These are phyloP conservation scores for Simplicillium aogashimaense DNA, from an alignment of 2,329 filamentous ascomycete species.

Conservation along the genomic window DNA sequence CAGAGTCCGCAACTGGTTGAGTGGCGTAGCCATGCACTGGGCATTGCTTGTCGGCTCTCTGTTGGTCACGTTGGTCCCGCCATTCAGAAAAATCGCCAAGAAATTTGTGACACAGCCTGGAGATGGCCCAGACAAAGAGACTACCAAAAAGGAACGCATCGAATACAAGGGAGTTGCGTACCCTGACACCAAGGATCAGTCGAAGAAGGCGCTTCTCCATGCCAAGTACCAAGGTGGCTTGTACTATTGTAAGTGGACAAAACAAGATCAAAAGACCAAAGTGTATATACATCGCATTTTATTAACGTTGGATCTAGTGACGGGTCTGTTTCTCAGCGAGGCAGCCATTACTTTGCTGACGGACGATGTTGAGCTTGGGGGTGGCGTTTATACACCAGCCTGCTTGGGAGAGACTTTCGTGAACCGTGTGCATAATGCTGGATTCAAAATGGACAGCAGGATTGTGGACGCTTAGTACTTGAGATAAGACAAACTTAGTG, in stretches of 20 bases:
- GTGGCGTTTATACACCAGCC: slow-evolving; percentile 64
- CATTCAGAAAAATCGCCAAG: slow-evolving; percentile 33
- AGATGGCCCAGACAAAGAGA: slow-evolving; percentile 41
- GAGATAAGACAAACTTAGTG: neutral
- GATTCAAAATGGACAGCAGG: slow-evolving; percentile 52
- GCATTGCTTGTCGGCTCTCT: slow-evolving; percentile 30
- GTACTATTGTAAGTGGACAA: slow-evolving; percentile 48
- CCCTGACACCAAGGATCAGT: slow-evolving; percentile 40
- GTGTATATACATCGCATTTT: neutral
- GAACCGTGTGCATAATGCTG: slow-evolving; percentile 49
- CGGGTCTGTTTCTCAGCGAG: slow-evolving; percentile 52
- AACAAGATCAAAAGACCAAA: neutral
- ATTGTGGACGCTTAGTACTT: slow-evolving; percentile 20
- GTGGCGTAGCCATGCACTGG: slow-evolving; percentile 40
- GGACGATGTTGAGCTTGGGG: slow-evolving; percentile 48
- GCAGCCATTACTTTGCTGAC: slow-evolving; percentile 56
- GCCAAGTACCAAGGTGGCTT: slow-evolving; percentile 49
- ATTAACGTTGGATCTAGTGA: slow-evolving; percentile 40
- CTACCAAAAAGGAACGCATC: slow-evolving; percentile 46
- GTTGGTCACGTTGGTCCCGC: slow-evolving; percentile 33
- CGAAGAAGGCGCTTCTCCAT: slow-evolving; percentile 43
- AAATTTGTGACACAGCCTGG: slow-evolving; percentile 42
- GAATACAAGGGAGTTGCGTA: slow-evolving; percentile 55
- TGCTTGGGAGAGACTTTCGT: slow-evolving; percentile 59
- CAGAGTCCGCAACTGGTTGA: slow-evolving; percentile 37